phyloP scores from a whole-genome alignment of 805 yeast genomes.

The Zygosaccharomyces gambellarensis region DNA sequence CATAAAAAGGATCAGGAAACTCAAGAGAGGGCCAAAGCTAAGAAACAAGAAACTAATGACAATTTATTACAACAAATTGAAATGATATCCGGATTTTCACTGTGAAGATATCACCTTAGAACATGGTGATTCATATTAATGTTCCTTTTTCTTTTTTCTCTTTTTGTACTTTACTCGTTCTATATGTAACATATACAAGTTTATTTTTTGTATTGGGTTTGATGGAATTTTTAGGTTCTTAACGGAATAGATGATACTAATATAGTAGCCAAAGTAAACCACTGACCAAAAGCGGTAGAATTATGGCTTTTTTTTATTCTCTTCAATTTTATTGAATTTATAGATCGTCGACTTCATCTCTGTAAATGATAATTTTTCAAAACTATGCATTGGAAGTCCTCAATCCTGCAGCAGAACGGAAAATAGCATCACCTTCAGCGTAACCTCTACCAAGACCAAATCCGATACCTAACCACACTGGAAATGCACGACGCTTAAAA shows the following conservation, averaged over 20 bases:
- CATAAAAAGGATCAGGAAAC: constrained; percentile 25
- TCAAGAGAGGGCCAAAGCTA: constrained; percentile 17
- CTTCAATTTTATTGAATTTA: background rate
- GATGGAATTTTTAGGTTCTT: constrained; percentile 1
- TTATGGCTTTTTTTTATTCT: background rate
- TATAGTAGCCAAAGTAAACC: background rate
- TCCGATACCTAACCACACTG: constrained; percentile 96
- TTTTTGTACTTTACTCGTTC: background rate
- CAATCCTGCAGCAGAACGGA: constrained; percentile 76
- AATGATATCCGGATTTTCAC: constrained; percentile 32
- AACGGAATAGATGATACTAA: constrained; percentile 12
- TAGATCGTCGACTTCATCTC: background rate
- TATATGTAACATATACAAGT: constrained; percentile 15
- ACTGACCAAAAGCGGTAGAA: background rate
- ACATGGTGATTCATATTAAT: background rate
- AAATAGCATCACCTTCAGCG: constrained; percentile 96
- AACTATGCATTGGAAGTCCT: constrained; percentile 64
- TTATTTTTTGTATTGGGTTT: background rate
- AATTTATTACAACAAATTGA: constrained; percentile 33
- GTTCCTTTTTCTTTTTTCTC: background rate
- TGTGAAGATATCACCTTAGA: constrained; percentile 11
- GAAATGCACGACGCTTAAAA: constrained; percentile 93
- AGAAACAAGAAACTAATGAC: constrained; percentile 28
- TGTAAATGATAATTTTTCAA: background rate
- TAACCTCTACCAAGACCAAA: constrained; percentile 98